Evolutionary conservation across 768 basidiomycete species (phyloP).

Genomic region (Ramaria sp.): DNA sequence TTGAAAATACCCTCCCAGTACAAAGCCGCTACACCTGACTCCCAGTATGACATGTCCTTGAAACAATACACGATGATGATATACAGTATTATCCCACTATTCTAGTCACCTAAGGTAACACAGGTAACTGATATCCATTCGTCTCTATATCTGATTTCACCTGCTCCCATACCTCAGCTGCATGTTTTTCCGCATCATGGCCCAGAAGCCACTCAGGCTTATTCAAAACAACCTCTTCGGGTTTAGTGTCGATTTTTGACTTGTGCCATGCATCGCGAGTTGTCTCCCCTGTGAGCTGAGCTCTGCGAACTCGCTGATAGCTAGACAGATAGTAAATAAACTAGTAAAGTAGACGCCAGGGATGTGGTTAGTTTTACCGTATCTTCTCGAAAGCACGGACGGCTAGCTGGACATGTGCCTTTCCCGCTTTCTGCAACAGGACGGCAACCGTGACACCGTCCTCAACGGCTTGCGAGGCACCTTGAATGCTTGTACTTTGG

Average conservation of each 20-base stretch:
- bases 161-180: constrained; percentile 15
- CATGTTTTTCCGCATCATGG: constrained; percentile 20
- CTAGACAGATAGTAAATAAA: not conserved
- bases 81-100: no score
- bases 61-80: no score
- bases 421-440: constrained; percentile 14
- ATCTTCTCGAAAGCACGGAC: constrained; percentile 15
- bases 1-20: no score
- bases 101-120: constrained; percentile 10
- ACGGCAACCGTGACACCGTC: constrained; percentile 17
- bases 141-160: constrained; percentile 15
- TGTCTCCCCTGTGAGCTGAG: constrained; percentile 18
- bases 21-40: no score
- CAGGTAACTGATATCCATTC: constrained; percentile 18
- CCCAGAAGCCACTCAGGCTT: constrained; percentile 20
- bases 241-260: constrained; percentile 13
- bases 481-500: constrained; percentile 16
- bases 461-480: constrained; percentile 17
- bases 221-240: constrained; percentile 13
- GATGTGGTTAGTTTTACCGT: constrained; percentile 7
- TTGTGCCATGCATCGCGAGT: constrained; percentile 18
- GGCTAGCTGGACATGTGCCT: constrained; percentile 11
- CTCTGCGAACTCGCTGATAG: constrained; percentile 17
- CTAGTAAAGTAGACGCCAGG: not conserved
- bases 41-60: no score